These are phyloP conservation scores for Erythrophleum ivorense DNA, from an alignment of 331 rosid species.

Conservation along the genomic window DNA sequence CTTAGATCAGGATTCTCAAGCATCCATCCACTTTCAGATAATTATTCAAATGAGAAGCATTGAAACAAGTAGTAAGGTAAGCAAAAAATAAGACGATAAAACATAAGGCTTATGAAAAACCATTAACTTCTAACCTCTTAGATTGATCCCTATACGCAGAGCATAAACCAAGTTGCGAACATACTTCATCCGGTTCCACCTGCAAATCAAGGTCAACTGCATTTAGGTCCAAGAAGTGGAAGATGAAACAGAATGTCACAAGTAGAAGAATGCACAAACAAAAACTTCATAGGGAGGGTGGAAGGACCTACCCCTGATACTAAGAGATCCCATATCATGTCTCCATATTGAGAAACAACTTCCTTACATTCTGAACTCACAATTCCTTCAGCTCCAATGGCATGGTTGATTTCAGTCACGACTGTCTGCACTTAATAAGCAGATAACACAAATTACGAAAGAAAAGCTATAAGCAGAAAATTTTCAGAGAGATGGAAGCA, in stretches of 20 bases:
- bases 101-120: constrained; percentile 4
- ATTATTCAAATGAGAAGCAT: constrained; percentile 11
- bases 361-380: constrained; percentile 81
- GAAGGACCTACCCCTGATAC: constrained; percentile 66
- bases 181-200: constrained; percentile 64
- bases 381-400: constrained; percentile 92
- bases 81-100: constrained; percentile 7
- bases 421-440: constrained; percentile 49
- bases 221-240: constrained; percentile 14
- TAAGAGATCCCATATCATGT: constrained; percentile 81
- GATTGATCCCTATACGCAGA: constrained; percentile 40
- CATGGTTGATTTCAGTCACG: constrained; percentile 85
- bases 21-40: constrained; percentile 25
- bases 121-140: constrained; percentile 50
- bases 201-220: constrained; percentile 48
- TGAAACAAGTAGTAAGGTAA: neutral
- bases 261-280: neutral
- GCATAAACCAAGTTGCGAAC: constrained; percentile 71
- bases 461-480: neutral
- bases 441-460: constrained; percentile 28
- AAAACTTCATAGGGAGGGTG: neutral
- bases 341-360: constrained; percentile 82
- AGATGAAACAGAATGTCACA: constrained; percentile 5
- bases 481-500: constrained; percentile 29
- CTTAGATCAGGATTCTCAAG: neutral